Percentiles rank a stretch among this genome's conserved stretches.
phyloP scores from a whole-genome alignment of 208 protist genomes.

The Naegleria lovaniensis region DNA sequence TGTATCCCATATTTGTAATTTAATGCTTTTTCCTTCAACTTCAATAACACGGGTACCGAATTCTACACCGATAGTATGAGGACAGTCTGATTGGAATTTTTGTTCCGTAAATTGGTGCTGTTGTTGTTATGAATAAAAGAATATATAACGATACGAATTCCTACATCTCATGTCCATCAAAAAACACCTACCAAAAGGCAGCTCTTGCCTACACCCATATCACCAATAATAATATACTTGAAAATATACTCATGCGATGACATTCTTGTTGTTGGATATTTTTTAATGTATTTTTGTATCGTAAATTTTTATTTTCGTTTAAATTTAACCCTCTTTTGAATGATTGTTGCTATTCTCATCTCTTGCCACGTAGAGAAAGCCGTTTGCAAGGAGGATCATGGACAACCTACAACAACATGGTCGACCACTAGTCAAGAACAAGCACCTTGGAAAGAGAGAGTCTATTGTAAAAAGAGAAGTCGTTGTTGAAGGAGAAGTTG shows the following conservation, averaged over 20 bases:
- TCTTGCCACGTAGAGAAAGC: too few relatives aligned
- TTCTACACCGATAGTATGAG: slow-evolving; percentile 96
- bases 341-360: too few relatives aligned
- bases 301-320: too few relatives aligned
- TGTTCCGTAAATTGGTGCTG: slow-evolving; percentile 93
- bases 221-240: slow-evolving; percentile 96
- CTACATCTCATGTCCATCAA: neutral
- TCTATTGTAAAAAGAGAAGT: too few relatives aligned
- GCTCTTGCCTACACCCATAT: slow-evolving; percentile 94
- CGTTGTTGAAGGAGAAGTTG: too few relatives aligned
- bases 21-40: slow-evolving; percentile 85
- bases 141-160: neutral
- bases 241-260: slow-evolving; percentile 80
- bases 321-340: too few relatives aligned
- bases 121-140: neutral
- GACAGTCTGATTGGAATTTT: slow-evolving; percentile 76
- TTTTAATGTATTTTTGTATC: too few relatives aligned
- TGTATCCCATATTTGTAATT: slow-evolving; percentile 96
- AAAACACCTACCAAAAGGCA: slow-evolving; percentile 71
- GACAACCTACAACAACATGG: too few relatives aligned
- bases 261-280: neutral
- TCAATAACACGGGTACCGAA: slow-evolving; percentile 93
- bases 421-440: too few relatives aligned
- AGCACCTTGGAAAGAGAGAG: too few relatives aligned
- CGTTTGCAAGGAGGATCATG: too few relatives aligned